phyloP scores from a whole-genome alignment of 768 basidiomycete species.

The Russula dissimulans region DNA sequence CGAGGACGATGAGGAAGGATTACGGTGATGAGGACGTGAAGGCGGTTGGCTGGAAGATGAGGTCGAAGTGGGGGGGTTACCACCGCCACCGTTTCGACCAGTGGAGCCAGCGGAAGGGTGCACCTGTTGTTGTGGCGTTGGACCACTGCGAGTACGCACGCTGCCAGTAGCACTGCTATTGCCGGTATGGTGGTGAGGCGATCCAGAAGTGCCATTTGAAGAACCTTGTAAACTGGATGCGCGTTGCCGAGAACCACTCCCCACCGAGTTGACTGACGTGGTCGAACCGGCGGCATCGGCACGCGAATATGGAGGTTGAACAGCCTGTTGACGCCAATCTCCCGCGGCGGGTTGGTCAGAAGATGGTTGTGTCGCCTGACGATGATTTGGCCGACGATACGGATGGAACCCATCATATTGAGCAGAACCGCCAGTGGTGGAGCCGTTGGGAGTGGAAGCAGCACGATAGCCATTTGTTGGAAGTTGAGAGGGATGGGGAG shows the following conservation, averaged over 20 bases:
- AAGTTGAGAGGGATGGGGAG: conserved; percentile 44
- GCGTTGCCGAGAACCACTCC: conserved; percentile 46
- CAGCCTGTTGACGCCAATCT: conserved; percentile 44
- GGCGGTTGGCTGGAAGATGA: conserved; percentile 20
- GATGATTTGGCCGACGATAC: conserved; percentile 57
- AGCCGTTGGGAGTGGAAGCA: conserved; percentile 24
- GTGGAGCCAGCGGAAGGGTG: conserved; percentile 7
- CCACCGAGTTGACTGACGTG: conserved; percentile 64
- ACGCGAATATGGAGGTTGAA: conserved; percentile 72
- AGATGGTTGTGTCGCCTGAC: conserved; percentile 26
- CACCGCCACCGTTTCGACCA: not conserved
- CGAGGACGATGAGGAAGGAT: conserved; percentile 40
- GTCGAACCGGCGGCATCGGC: conserved; percentile 72
- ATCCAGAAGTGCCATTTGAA: conserved; percentile 29
- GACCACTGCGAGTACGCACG: conserved; percentile 17
- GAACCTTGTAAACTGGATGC: conserved; percentile 66
- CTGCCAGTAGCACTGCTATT: conserved; percentile 19
- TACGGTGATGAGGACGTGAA: conserved; percentile 35
- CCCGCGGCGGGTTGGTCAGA: conserved; percentile 21
- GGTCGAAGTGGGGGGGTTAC: conserved; percentile 3
- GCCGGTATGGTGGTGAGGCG: conserved; percentile 23
- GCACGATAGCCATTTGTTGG: conserved; percentile 35
- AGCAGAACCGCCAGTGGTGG: conserved; percentile 31
- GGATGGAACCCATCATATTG: conserved; percentile 62
- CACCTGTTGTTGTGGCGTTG: conserved; percentile 16